Evolutionary conservation across 2,329 filamentous ascomycete genomes (phyloP), one percentile per base, ranked within the genome.

Genomic region (Sporothrix euskadiensis): DNA sequence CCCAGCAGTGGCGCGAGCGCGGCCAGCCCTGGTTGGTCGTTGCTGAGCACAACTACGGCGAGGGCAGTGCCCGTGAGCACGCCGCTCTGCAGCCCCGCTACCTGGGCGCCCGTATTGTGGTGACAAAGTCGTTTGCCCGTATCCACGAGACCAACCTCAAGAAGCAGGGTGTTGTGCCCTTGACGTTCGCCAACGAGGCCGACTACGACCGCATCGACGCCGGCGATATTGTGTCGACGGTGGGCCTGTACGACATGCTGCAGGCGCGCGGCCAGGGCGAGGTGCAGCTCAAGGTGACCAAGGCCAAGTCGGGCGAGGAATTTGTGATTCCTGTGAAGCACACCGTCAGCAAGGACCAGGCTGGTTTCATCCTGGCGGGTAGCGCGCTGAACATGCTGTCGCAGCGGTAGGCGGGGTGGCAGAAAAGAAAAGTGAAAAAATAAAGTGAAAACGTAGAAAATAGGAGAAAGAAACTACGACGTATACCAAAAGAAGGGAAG

Each of bases 31-130:
- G 96, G 96, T 88, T 98, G 73, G 94, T 98, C 14, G 93, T 99
- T 39, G 96, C 95, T 22, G 96, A 99, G 85, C 94, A 97, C 84
- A 99, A 99, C 87, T 96, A 97, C 84, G 93, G 93, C 79, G 93
- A 97, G 83, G 93, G 93, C 76, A 91, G 88, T 78, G 94, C 93
- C 73, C 90, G 93, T 85, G 93, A 97, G 84, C 93, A 97, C 82
- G 93, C 93, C 78, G 93, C 93, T 79, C 88, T 97, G 74, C 92
- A 96, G 85, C 93, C 93, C 77, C 87, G 93, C 80, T 93, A 94
- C 85, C 88, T 96, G 75, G 93, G 93, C 77, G 93, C 92, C 82
- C 87, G 94, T 78, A 90, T 93, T 77, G 92, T 96, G 82, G 93
- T 96, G 79, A 91, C 89, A 81, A 90, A 91, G 83, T 91, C 88